Percentiles rank a stretch among this genome's conserved stretches.
Conservation (phyloP, 2,329 filamentous ascomycete species). For the Alternaria sp. region DNA sequence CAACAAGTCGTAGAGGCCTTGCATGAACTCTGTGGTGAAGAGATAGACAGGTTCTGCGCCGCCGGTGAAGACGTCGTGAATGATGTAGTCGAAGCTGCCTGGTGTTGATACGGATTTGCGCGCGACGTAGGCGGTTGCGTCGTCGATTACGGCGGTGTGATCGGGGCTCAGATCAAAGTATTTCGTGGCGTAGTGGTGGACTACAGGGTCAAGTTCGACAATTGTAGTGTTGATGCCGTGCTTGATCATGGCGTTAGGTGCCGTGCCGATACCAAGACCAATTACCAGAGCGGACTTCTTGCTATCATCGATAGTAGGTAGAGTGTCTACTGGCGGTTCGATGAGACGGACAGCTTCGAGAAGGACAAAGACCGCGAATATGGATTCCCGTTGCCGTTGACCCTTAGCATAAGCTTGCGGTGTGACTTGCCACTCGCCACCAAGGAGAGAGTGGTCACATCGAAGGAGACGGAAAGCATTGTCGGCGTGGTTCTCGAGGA, state of each 20-base stretch:
- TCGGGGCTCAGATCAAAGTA: conserved; percentile 84
- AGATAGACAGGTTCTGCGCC: conserved; percentile 88
- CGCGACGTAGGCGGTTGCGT: conserved; percentile 76
- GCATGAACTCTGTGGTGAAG: conserved; percentile 86
- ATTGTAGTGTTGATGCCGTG: conserved; percentile 94
- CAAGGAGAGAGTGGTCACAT: conserved; percentile 92
- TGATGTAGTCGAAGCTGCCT: conserved; percentile 81
- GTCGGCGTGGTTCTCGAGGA: conserved; percentile 74
- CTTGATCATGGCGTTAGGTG: conserved; percentile 82
- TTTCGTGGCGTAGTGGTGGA: conserved; percentile 80
- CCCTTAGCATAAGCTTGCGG: conserved; percentile 49
- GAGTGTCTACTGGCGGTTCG: conserved; percentile 51
- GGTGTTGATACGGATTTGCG: conserved; percentile 57
- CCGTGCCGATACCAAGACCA: conserved; percentile 91
- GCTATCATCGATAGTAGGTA: conserved; percentile 60
- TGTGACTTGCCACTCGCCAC: conserved; percentile 84
- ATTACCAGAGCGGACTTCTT: conserved; percentile 84
- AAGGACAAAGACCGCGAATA: conserved; percentile 96
- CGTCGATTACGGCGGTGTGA: conserved; percentile 80
- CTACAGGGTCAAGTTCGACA: conserved; percentile 91
- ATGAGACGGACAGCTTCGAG: conserved; percentile 89
- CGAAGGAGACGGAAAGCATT: conserved; percentile 81
- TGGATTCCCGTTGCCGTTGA: conserved; percentile 75
- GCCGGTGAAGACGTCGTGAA: conserved; percentile 98
- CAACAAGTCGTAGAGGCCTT: conserved; percentile 73